Base-by-base conservation (phyloP, 306 rosid genomes). In the Hippophae rhamnoides region DNA sequence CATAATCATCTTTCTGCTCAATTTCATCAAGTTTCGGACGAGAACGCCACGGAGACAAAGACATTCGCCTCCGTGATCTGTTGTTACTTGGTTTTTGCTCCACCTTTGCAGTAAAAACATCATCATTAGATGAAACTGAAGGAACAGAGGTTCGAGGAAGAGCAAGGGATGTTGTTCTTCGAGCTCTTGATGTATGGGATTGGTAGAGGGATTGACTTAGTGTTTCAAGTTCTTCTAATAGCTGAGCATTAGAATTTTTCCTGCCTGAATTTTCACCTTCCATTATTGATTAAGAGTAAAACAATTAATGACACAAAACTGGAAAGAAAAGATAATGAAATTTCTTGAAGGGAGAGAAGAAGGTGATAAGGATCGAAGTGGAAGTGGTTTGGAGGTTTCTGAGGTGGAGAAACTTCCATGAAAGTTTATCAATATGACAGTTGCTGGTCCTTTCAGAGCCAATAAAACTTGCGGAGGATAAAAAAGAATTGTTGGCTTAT, bases 161-260 rank as follows among this genome's bases (percentile, higher is more conserved):
- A 31, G 69, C 90, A 61, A 93, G 99, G 11, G 97, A 93, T 43
- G 99, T 90, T 6, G 99, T 82, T 78, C 96, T 82, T 74, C 99
- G 69, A 43, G 67, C 54, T 23, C 51, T 43, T 40, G 85, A 47
- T 14, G 80, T 75, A 72, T 85, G 96, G 54, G 84, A 26, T 58
- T 72, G 75, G 86, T 88, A 82, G 55, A 93, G 97, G 40, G 97
- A 64, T 70, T 86, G 86, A 45, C 97, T 88, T 7, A 93, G 87
- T 9, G 85, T 81, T 70, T 93, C 95, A 0, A 93, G 83, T 45
- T 93, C 99, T 43, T 93, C 82, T 13, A 88, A 79, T 13, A 93
- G 75, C 70, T 79, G 90, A 18, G 88, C 71, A 65, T 80, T 84
- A 66, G 95, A 71, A 47, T 80, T 76, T 70, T 71, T 77, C 74